Evolutionary conservation across 768 basidiomycete species (phyloP).

Genomic region (Tephrocybe sp.): DNA sequence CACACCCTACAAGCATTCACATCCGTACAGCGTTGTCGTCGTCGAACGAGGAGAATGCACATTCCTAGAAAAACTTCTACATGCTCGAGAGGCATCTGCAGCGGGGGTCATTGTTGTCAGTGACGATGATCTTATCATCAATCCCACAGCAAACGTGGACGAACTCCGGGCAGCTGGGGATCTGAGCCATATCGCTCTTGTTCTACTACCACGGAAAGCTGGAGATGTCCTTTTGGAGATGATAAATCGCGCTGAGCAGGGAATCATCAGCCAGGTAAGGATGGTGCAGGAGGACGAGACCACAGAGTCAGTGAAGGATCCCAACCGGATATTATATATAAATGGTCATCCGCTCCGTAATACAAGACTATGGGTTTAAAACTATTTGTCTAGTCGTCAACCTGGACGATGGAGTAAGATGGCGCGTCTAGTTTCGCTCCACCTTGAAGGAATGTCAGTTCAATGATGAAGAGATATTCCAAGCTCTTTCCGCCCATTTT

Average conservation of each 20-base stretch:
- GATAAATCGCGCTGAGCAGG: constrained; percentile 49
- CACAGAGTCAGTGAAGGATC: constrained; percentile 27
- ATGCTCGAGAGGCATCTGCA: constrained; percentile 70
- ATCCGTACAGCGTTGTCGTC: constrained; percentile 56
- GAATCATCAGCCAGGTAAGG: constrained; percentile 47
- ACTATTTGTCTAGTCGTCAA: constrained; percentile 48
- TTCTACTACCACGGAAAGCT: constrained; percentile 53
- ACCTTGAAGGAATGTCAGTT: constrained; percentile 75
- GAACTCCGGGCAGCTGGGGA: constrained; percentile 61
- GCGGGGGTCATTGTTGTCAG: constrained; percentile 78
- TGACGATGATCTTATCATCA: constrained; percentile 56
- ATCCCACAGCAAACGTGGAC: constrained; percentile 60
- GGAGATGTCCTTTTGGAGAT: constrained; percentile 57
- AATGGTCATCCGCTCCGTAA: constrained; percentile 78
- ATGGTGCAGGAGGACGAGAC: constrained; percentile 47
- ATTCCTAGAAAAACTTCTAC: constrained; percentile 79
- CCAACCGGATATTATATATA: constrained; percentile 63
- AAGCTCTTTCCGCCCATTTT: constrained; percentile 82
- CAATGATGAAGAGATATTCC: constrained; percentile 95
- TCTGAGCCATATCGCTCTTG: constrained; percentile 55
- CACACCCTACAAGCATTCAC: constrained; percentile 44
- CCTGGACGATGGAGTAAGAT: constrained; percentile 84
- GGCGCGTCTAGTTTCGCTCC: constrained; percentile 81
- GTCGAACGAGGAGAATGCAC: constrained; percentile 82
- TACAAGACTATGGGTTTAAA: constrained; percentile 65